A percentile compares a stretch with the other conserved stretches of the same genome.
phyloP scores from a whole-genome alignment of 2,329 filamentous ascomycete genomes.

The Ophiobolus disseminans region DNA sequence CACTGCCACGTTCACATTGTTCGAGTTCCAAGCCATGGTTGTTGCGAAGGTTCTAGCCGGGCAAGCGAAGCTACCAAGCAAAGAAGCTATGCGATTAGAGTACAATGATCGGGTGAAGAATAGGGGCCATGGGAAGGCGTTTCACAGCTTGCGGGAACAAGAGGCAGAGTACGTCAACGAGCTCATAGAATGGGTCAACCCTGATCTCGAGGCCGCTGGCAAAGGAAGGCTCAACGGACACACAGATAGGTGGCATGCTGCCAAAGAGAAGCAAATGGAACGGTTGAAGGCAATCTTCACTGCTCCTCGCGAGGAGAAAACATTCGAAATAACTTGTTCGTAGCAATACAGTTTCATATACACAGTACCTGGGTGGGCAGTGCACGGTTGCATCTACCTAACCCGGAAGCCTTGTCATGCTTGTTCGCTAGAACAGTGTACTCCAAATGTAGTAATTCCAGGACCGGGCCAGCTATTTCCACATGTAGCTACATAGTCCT shows the following conservation, averaged over 20 bases:
- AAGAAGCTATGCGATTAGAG: conserved; percentile 53
- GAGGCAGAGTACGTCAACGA: conserved; percentile 52
- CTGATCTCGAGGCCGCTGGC: conserved; percentile 28
- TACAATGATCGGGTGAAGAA: conserved; percentile 45
- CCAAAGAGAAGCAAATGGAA: conserved; percentile 41
- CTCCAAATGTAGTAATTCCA: no score
- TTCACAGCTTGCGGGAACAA: conserved; percentile 53
- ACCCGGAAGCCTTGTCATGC: no score
- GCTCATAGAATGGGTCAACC: conserved; percentile 50
- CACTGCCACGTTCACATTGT: conserved; percentile 71
- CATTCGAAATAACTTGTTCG: conserved; percentile 15
- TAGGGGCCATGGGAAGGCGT: conserved; percentile 53
- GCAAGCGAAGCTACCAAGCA: conserved; percentile 55
- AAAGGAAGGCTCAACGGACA: conserved; percentile 41
- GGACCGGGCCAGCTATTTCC: no score
- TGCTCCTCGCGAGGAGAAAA: neutral
- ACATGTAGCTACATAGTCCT: no score
- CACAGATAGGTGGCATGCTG: conserved; percentile 44
- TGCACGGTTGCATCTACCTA: no score
- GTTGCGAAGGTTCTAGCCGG: conserved; percentile 65
- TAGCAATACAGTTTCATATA: conserved; percentile 1
- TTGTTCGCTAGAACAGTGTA: no score
- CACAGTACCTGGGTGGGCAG: no score
- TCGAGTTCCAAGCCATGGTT: conserved; percentile 72
- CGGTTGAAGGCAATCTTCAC: conserved; percentile 43